These are phyloP conservation scores for Nasturtium officinale DNA, from an alignment of 345 rosid species.

Conservation along the genomic window DNA sequence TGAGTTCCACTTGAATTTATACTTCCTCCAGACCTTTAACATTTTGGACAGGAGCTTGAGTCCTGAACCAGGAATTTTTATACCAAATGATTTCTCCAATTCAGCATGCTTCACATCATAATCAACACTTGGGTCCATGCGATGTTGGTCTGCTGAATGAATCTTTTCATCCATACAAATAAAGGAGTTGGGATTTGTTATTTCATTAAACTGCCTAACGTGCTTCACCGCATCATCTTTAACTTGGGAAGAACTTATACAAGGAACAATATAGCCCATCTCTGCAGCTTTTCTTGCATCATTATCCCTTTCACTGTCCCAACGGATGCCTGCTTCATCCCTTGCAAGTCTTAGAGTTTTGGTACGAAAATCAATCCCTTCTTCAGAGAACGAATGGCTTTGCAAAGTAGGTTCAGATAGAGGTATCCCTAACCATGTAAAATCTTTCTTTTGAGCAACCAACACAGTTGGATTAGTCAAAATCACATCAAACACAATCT, in stretches of 20 bases:
- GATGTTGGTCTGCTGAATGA: slow-evolving; percentile 80
- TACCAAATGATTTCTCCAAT: slow-evolving; percentile 90
- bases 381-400: slow-evolving; percentile 72
- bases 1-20: slow-evolving; percentile 64
- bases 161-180: slow-evolving; percentile 69
- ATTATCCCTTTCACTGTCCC: slow-evolving; percentile 67
- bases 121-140: slow-evolving; percentile 75
- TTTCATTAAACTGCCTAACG: slow-evolving; percentile 45
- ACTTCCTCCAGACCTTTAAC: slow-evolving; percentile 62
- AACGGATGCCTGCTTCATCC: slow-evolving; percentile 67
- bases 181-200: slow-evolving; percentile 52
- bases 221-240: slow-evolving; percentile 52
- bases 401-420: slow-evolving; percentile 57
- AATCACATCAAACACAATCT: slow-evolving; percentile 85
- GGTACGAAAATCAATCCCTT: slow-evolving; percentile 94
- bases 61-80: slow-evolving; percentile 74
- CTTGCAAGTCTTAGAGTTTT: slow-evolving; percentile 72
- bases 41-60: slow-evolving; percentile 67
- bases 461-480: slow-evolving; percentile 68
- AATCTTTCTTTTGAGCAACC: slow-evolving; percentile 86
- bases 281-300: slow-evolving; percentile 80
- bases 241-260: slow-evolving; percentile 44
- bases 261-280: slow-evolving; percentile 68
- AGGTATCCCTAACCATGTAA: slow-evolving; percentile 90
- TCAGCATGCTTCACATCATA: slow-evolving; percentile 88